phyloP scores from a whole-genome alignment of 352 stramenopile species.

The Phytophthora sp. region DNA sequence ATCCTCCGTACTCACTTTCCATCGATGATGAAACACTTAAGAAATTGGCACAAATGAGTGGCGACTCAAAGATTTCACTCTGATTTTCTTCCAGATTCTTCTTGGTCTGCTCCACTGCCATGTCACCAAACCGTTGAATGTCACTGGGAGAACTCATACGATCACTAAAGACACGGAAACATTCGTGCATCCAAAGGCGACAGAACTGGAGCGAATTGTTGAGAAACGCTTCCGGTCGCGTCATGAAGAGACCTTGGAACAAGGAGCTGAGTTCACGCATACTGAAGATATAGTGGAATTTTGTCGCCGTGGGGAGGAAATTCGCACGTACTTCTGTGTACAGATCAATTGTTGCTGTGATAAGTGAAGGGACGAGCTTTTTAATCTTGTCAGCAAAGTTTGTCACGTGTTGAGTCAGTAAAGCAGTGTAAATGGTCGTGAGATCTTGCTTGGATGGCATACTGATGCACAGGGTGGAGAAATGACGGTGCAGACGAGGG shows the following conservation, averaged over 20 bases:
- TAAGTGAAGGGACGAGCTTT: constrained; percentile 59
- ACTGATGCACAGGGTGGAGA: constrained; percentile 77
- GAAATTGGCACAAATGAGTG: constrained; percentile 81
- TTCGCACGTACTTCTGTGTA: constrained; percentile 71
- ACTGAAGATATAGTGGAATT: constrained; percentile 95
- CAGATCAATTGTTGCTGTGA: constrained; percentile 86
- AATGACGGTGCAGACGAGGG: constrained; percentile 88
- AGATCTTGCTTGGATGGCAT: constrained; percentile 76
- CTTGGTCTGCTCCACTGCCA: constrained; percentile 87
- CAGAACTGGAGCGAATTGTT: constrained; percentile 70
- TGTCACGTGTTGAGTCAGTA: constrained; percentile 69
- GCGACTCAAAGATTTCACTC: constrained; percentile 67
- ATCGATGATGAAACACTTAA: constrained; percentile 26
- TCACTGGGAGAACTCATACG: constrained; percentile 83
- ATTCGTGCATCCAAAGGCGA: constrained; percentile 93
- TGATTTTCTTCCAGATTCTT: constrained; percentile 88
- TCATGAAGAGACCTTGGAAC: constrained; percentile 86
- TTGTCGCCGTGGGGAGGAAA: constrained; percentile 91
- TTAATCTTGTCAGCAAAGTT: constrained; percentile 86
- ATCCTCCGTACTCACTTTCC: constrained; percentile 20
- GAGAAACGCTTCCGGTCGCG: constrained; percentile 66
- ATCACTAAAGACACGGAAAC: constrained; percentile 91
- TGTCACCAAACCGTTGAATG: constrained; percentile 78
- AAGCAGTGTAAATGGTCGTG: constrained; percentile 67
- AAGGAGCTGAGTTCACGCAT: constrained; percentile 89